Base-by-base conservation (phyloP, 2,329 filamentous ascomycete genomes). In the Alternaria incomplexa region DNA sequence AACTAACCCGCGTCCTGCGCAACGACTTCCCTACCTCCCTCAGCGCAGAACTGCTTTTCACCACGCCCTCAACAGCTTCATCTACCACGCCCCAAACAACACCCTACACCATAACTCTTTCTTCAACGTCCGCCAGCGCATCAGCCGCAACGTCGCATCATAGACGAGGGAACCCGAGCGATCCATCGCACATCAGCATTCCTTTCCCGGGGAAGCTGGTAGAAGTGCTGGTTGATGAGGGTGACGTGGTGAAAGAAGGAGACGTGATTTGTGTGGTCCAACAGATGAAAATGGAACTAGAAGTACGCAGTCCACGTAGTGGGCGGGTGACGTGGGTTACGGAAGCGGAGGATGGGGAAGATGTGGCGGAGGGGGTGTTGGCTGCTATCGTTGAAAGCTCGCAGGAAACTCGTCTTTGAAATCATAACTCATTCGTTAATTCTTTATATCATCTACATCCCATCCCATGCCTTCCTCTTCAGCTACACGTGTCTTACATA, bases 221-320 rank as follows among this genome's bases (percentile, higher is more conserved):
- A 2, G 88, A 90, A 72, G 78, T 90, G 1, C 69, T 87, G 3
- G 86, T 90, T 0, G 81, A 85, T 6, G 81, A 83, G 63, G 86
- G 86, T 2, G 84, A 89, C 43, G 77, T 85, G 0, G 79, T 90
- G 1, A 68, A 83, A 5, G 81, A 83, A 61, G 86, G 86, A 2
- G 83, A 89, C 28, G 83, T 87, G 0, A 77, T 90, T 0, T 66
- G 85, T 81, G 86, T 90, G 17, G 84, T 90, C 20, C 86, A 86
- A 75, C 88, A 90, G 76, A 90, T 90, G 87, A 90, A 90, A 77
- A 90, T 90, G 88, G 88, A 90, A 66, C 76, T 90, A n/a, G 88
- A 90, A 69, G 84, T 90, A 3, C 76, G 88, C 22, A 82, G 81
- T 58, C 79, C 81, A 15, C 80, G 80, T 5, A 78, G 80, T 1